Base-by-base conservation (phyloP, 1,284 basidiomycete species). In the Schizophyllum commune region DNA sequence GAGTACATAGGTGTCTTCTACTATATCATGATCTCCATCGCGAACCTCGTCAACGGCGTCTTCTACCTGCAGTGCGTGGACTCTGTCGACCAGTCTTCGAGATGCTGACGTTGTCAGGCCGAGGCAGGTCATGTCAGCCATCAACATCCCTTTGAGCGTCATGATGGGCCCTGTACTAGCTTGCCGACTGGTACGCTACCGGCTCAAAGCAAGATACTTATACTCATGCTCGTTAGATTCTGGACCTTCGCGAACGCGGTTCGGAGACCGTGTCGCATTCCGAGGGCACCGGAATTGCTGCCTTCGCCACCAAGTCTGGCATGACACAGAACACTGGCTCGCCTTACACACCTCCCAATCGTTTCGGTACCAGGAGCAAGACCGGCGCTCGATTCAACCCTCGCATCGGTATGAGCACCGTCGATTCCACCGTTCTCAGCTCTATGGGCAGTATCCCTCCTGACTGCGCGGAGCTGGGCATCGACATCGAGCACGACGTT, bases 131-230 rank as follows among this genome's bases (percentile, higher is more conserved):
- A 90, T 91, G 65, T 90, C 89, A 17, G 89, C 89, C n/a, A 85
- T 91, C 66, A 89, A 89, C 67, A 91, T 91, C 65, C 89, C 89
- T n/a, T 76, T 91, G 64, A 90, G 88, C 67, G 85, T 91, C n/a
- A 89, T 91, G 88, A 79, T 91, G 67, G 84, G 83, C n/a, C 89
- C 89, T 21, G 73, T 91, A 27, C 80, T 91, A 27, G 88, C 89
- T 3, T 90, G 89, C 70, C 83, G 89, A 62, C 78, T 91, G 52
- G 86, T 87, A 66, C 63, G 81, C 68, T 32, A 22, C 7, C 20
- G 56, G 60, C 7, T 47, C 57, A 56, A 34, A 55, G 8, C 34
- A 11, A 58, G 61, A 56, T 17, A 52, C 56, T 58, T 6, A 56
- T 56, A 6, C 65, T 33, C 63, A 20, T 52, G 52, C 13, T 58